Evolutionary conservation across 306 rosid species (phyloP), one percentile per base, ranked within the genome.

Genomic region (Medicago ruthenica): DNA sequence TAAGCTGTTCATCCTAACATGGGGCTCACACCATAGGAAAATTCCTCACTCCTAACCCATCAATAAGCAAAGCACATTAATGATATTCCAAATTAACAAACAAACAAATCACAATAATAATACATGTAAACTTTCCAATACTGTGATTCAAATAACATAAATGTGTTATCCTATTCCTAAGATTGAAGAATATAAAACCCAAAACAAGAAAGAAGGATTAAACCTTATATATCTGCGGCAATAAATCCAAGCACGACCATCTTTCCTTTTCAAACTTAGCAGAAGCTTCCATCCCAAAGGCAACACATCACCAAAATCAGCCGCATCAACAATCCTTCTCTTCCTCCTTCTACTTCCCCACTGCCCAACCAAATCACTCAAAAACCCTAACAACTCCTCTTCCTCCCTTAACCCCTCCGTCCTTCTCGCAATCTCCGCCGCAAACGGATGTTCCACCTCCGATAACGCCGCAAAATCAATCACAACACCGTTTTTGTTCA

Each of bases 311-410:
- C 94, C 97, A 6, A 92, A 92, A 68, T 80, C 83, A 0, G 51
- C 73, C 0, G 97, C 94, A 2, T 90, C 96, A 5, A 92, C 97
- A 20, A 92, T 87, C 86, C 87, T 87, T 60, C 97, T 87, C 90
- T 83, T 90, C 87, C 81, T 92, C 84, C 97, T 81, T 78, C 96
- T 81, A 63, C 97, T 92, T 0, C 92, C 97, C 97, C 97, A 92
- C 31, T 90, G 87, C 16, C 97, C 97, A 6, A 62, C 88, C 80
- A 92, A 81, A n/a, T 86, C 90, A 77, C 94, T 88, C 89, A 90
- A 79, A 80, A 90, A 92, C 36, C 87, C 96, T 71, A 92, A 86
- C 68, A 92, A 58, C 79, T 83, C 85, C 65, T 85, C 97, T 45
- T 92, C 97, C 12, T 55, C 74, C 78, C 67, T 77, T 87, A 92